Evolutionary conservation across 345 rosid genomes (phyloP), one percentile per base, ranked within the genome.

Genomic region (Hypericum androsaemum): DNA sequence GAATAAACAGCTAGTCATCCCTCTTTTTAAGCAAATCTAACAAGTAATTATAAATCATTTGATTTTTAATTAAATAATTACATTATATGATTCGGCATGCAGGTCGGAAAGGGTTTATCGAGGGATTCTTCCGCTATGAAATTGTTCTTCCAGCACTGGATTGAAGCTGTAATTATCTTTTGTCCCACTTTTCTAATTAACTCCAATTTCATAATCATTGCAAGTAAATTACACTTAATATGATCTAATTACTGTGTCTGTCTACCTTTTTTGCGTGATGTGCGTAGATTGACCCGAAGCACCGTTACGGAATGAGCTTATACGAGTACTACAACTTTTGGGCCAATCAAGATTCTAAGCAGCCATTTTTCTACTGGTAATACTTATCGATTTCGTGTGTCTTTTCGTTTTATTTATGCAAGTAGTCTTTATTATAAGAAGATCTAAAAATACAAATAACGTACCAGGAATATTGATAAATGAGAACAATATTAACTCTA

Each of bases 311-410:
- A 50, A 94, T 80, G 74, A 73, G 65, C 60, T 67, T 87, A 67
- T 89, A 84, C 71, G 10, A 12, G 13, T 90, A 90, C 69, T 87
- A 78, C 12, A 77, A 81, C 38, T 86, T 71, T 53, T 90, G 96
- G 98, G 75, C 80, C 56, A 72, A 66, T 64, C 56, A 73, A 43
- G 82, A 78, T 51, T 80, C 92, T 57, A 84, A 88, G 50, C 88
- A 84, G 69, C 98, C 98, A 37, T 90, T 90, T 70, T 84, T 87
- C 64, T 82, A 77, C 76, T 87, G 98, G 98, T 90, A 65, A 61
- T 61, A 15, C 4, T 6, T 12, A 35, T 51, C 5, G n/a, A n/a
- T 28, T 17, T 0, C 15, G n/a, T 12, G 0, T 40, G 28, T 14
- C 50, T 5, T 10, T 45, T 5, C 7, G 7, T 32, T 13, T 6